Evolutionary conservation across 1,139 yeast species (phyloP).

Genomic region (Blastobotrys petasosporus): DNA sequence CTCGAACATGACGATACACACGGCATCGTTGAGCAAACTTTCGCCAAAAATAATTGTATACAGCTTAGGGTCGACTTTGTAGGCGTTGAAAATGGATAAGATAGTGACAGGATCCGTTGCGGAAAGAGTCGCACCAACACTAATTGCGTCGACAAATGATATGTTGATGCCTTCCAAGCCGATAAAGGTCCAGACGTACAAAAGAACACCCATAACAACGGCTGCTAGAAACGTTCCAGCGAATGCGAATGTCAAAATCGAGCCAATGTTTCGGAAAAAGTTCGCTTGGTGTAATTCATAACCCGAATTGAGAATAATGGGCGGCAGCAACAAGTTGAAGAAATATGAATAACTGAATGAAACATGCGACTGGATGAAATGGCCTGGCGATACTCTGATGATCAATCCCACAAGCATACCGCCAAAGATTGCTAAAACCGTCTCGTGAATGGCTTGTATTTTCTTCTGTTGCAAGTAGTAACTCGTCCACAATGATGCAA

Average conservation of each 20-base stretch:
- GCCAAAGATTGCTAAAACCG: constrained; percentile 89
- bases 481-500: constrained; percentile 91
- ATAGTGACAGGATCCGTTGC: constrained; percentile 99
- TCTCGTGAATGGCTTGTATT: constrained; percentile 93
- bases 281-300: constrained; percentile 94
- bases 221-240: constrained; percentile 96
- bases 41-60: constrained; percentile 98
- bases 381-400: constrained; percentile 89
- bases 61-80: constrained; percentile 94
- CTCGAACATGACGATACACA: constrained; percentile 97
- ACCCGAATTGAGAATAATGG: constrained; percentile 92
- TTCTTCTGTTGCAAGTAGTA: constrained; percentile 87
- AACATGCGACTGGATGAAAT: constrained; percentile 93
- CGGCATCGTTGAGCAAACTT: constrained; percentile 91
- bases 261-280: constrained; percentile 86
- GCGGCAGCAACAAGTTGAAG: constrained; percentile 90
- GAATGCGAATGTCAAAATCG: constrained; percentile 90
- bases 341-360: constrained; percentile 92
- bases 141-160: constrained; percentile 91
- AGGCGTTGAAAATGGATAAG: constrained; percentile 90
- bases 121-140: constrained; percentile 94
- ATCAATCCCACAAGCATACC: constrained; percentile 95
- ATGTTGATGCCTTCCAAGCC: constrained; percentile 85
- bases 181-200: constrained; percentile 84
- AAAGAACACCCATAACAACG: constrained; percentile 74